Base-by-base conservation (phyloP, 768 basidiomycete genomes). In the Auriscalpium microsporum region DNA sequence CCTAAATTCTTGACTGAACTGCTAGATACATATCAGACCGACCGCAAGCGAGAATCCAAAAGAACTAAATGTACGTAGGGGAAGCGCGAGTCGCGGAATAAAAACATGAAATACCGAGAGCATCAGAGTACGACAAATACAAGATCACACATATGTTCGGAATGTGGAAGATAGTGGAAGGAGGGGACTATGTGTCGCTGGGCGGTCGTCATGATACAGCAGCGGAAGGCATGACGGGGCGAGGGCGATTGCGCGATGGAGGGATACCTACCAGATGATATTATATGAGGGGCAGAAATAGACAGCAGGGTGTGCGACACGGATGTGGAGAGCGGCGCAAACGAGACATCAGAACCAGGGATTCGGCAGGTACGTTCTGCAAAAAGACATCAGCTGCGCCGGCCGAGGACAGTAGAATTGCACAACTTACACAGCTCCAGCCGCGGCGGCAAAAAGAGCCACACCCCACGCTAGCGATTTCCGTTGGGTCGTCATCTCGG, bases 381-480 rank as follows among this genome's bases (percentile, higher is more conserved):
- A 59, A 28, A 21, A 16, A n/a, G 38, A 19, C 35, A 50, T 8
- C n/a, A 19, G 3, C 45, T 23, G 11, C 46, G n/a, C 40, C 38
- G 3, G 42, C 13, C 7, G 35, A 56, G 38, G 51, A 48, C 53
- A 52, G 33, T 14, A 57, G 47, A n/a, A 28, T 5, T 28, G 28
- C 28, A 55, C 35, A 3, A 82, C 86, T 72, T 64, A 92, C 89
- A 87, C 78, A 58, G 89, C 90, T 50, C 87, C 80, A 68, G 88
- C 73, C 33, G 90, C 90, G 50, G 91, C 74, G 38, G 87, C 89
- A 69, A 95, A 94, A 17, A 87, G 86, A 38, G 87, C 77, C 17
- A 87, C 74, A 38, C 91, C 91, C 90, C 90, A 94, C 2, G 86
- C 88, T 53, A 86, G 75, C 37, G 84, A 83, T 70, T 86, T 88